A percentile compares a stretch with the other conserved stretches of the same genome.
phyloP scores from a whole-genome alignment of 768 basidiomycete species.

The Lactarius sanguifluus region DNA sequence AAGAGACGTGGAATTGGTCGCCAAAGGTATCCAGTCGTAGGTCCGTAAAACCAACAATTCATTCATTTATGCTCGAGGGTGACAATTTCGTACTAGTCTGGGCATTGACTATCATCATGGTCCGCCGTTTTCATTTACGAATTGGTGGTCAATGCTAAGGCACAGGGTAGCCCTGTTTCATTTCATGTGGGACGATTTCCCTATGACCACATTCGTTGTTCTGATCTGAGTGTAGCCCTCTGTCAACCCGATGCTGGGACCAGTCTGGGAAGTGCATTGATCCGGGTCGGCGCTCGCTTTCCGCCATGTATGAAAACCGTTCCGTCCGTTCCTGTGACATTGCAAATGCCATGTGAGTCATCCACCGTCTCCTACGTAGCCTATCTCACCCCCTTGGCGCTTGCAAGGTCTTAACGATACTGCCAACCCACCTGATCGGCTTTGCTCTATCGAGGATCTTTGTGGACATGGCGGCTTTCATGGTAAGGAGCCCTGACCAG shows the following conservation, averaged over 20 bases:
- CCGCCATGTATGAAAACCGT: slow-evolving; percentile 89
- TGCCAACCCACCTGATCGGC: slow-evolving; percentile 64
- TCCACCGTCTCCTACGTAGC: slow-evolving; percentile 5
- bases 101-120: slow-evolving; percentile 63
- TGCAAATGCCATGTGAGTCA: slow-evolving; percentile 54
- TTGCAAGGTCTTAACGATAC: slow-evolving; percentile 75
- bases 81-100: slow-evolving; percentile 50
- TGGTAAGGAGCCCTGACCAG: slow-evolving; percentile 48
- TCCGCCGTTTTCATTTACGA: slow-evolving; percentile 79
- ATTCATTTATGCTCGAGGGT: slow-evolving; percentile 1
- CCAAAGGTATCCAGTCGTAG: slow-evolving; percentile 76
- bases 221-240: slow-evolving; percentile 51
- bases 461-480: slow-evolving; percentile 86
- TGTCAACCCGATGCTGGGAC: slow-evolving; percentile 90
- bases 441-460: slow-evolving; percentile 77
- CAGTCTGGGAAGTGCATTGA: slow-evolving; percentile 78
- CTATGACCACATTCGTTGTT: background rate
- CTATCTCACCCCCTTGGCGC: slow-evolving; percentile 4
- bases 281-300: slow-evolving; percentile 88
- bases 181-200: slow-evolving; percentile 57
- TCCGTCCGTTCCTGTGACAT: slow-evolving; percentile 51
- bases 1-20: slow-evolving; percentile 84
- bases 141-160: slow-evolving; percentile 67
- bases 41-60: slow-evolving; percentile 42
- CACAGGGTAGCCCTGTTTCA: slow-evolving; percentile 82